Base-by-base conservation (phyloP, 2,329 filamentous ascomycete species). In the Dactylellina cionopaga region DNA sequence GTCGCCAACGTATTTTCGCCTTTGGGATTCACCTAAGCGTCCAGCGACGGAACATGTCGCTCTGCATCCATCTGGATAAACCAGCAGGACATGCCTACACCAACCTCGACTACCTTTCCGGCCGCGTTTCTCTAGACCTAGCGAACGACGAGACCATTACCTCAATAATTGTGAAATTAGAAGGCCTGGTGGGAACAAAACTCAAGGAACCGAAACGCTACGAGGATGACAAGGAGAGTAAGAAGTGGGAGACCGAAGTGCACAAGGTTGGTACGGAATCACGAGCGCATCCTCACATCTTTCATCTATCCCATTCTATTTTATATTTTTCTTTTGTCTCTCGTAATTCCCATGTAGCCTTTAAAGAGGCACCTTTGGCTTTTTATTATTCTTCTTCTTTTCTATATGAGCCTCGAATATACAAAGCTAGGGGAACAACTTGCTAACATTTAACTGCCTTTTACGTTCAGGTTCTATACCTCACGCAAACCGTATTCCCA, bases 81-180 rank as follows among this genome's bases (percentile, higher is more conserved):
- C 69, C 69, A 54, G 47, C 69, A 19, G 63, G 62, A 52, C 69
- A 74, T 52, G 56, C 63, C 39, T 74, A 74, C 51, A 74, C 69
- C 7, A 74, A 74, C 19, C 69, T 74, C 35, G 69, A 74, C 39
- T 62, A 51, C 13, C 46, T 74, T 27, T 68, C 60, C 51, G 63
- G 74, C n/a, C 80, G 80, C 66, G 82, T 86, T 22, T 71, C 81
- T 6, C 76, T 86, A 46, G 78, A 82, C 35, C 80, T 81, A 17
- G 78, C 79, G 5, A 83, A 80, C 75, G 80, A 81, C 19, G 81
- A 80, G 59, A 83, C 82, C 75, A 79, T 86, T 29, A 81, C 80
- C 64, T 81, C 80, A 37, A 88, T 95, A 74, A 84, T 92, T 35
- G 90, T 94, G 77, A 95, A 95, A 82, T 86, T 95, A 29, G 91